Conservation (phyloP, 108 stramenopile species). For the Fragilariopsis cylindrus region DNA sequence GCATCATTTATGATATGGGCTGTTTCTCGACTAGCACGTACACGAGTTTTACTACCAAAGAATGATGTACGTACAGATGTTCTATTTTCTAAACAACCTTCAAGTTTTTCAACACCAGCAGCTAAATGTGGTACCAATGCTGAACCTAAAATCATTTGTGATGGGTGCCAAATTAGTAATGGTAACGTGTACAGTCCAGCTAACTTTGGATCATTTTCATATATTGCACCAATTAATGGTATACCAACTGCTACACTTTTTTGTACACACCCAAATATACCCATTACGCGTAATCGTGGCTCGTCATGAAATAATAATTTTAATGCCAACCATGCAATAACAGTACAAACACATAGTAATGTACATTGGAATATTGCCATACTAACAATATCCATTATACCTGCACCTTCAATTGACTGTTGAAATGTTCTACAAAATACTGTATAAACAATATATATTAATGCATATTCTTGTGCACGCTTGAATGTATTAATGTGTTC, state of each 20-base stretch:
- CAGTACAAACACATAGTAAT: slow-evolving; percentile 29
- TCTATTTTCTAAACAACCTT: slow-evolving; percentile 20
- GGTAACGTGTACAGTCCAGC: slow-evolving; percentile 52
- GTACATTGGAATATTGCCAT: slow-evolving; percentile 41
- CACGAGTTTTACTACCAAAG: too few species aligned
- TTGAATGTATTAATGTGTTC: slow-evolving; percentile 34
- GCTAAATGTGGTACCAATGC: slow-evolving; percentile 27
- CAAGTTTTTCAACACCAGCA: slow-evolving; percentile 24
- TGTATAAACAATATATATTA: slow-evolving; percentile 56
- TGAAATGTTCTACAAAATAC: slow-evolving; percentile 42
- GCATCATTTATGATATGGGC: too few species aligned
- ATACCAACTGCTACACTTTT: slow-evolving; percentile 63
- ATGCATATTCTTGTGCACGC: slow-evolving; percentile 31
- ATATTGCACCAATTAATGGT: slow-evolving; percentile 59
- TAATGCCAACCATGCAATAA: slow-evolving; percentile 31
- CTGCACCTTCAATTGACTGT: background rate
- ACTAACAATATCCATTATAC: slow-evolving; percentile 29
- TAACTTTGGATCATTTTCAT: slow-evolving; percentile 25
- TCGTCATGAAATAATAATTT: slow-evolving; percentile 27
- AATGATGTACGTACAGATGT: too few species aligned
- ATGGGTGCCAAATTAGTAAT: slow-evolving; percentile 60
- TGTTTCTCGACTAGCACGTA: too few species aligned
- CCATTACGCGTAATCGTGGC: slow-evolving; percentile 48
- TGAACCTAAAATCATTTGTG: slow-evolving; percentile 51
- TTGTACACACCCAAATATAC: slow-evolving; percentile 54